A percentile compares a stretch with the other conserved stretches of the same genome.
These are phyloP conservation scores for Yamadazyma paraphyllophila DNA, from an alignment of 805 yeast species.

Conservation along the genomic window DNA sequence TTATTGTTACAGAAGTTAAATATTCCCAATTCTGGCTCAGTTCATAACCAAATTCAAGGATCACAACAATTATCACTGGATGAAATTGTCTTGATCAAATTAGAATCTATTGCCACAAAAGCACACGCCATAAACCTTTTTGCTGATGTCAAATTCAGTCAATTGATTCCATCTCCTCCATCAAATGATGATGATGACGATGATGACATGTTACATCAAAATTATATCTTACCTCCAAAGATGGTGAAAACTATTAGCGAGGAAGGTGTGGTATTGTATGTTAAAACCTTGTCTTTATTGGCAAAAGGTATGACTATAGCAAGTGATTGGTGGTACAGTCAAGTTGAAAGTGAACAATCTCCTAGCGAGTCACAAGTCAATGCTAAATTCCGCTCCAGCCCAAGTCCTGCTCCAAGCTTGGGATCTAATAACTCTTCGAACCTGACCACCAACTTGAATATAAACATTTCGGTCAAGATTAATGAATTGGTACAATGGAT, in stretches of 20 bases:
- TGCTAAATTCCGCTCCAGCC: slow-evolving; percentile 1
- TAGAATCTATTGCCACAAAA: slow-evolving; percentile 82
- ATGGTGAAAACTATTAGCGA: slow-evolving; percentile 64
- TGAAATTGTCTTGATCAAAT: slow-evolving; percentile 39
- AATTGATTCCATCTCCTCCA: slow-evolving; percentile 74
- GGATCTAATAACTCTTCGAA: slow-evolving; percentile 1
- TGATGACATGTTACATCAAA: slow-evolving; percentile 35
- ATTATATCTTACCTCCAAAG: slow-evolving; percentile 52
- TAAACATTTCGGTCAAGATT: slow-evolving; percentile 42
- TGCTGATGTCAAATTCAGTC: slow-evolving; percentile 89
- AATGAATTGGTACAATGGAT: slow-evolving; percentile 88
- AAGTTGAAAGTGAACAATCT: slow-evolving; percentile 19
- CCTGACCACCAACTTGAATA: slow-evolving; percentile 17
- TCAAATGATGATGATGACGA: slow-evolving; percentile 38
- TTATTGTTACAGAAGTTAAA: slow-evolving; percentile 33
- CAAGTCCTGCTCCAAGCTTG: slow-evolving; percentile 6
- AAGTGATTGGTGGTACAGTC: slow-evolving; percentile 82
- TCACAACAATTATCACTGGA: slow-evolving; percentile 19
- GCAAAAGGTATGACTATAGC: slow-evolving; percentile 87
- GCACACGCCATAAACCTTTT: slow-evolving; percentile 84
- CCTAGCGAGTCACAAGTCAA: not conserved
- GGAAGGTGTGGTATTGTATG: slow-evolving; percentile 83
- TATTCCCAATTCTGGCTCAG: slow-evolving; percentile 27
- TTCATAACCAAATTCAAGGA: slow-evolving; percentile 8
- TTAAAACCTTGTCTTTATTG: slow-evolving; percentile 76